Evolutionary conservation across 192 early-diverging fungal genomes (phyloP).

Genomic region (Rhizoclosmatium sp.): DNA sequence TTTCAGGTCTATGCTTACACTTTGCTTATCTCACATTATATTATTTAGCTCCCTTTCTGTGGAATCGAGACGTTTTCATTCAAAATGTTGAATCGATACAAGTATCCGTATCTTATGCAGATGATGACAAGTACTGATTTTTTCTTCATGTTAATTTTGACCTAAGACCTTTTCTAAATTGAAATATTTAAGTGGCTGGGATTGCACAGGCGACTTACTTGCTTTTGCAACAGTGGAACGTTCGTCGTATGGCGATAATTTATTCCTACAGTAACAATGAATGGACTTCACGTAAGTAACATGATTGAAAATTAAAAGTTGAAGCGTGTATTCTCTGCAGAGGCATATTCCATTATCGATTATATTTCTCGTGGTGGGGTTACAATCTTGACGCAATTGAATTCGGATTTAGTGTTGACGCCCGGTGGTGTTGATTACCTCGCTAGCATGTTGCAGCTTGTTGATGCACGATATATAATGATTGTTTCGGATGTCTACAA

Average conservation of each 20-base stretch:
- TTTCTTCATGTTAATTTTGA: neutral
- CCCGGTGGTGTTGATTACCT: neutral
- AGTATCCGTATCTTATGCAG: neutral
- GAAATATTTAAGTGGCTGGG: neutral
- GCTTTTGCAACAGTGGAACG: neutral
- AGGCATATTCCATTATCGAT: neutral
- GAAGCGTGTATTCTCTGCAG: neutral
- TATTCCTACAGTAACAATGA: neutral
- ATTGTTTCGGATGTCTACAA: neutral
- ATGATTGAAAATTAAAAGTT: neutral
- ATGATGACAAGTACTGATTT: neutral
- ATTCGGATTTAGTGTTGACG: neutral
- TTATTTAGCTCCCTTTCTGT: neutral
- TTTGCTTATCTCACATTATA: neutral
- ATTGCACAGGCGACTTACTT: neutral
- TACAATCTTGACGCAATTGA: neutral
- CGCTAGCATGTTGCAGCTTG: neutral
- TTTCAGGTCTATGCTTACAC: neutral
- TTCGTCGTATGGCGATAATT: neutral
- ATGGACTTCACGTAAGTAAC: neutral
- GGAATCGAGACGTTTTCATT: neutral
- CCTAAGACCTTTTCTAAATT: neutral
- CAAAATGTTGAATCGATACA: slow-evolving; percentile 1
- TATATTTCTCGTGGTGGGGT: neutral
- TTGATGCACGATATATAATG: neutral